Conservation (phyloP, 2,329 filamentous ascomycete genomes). For the Aspergillus calidoustus region DNA sequence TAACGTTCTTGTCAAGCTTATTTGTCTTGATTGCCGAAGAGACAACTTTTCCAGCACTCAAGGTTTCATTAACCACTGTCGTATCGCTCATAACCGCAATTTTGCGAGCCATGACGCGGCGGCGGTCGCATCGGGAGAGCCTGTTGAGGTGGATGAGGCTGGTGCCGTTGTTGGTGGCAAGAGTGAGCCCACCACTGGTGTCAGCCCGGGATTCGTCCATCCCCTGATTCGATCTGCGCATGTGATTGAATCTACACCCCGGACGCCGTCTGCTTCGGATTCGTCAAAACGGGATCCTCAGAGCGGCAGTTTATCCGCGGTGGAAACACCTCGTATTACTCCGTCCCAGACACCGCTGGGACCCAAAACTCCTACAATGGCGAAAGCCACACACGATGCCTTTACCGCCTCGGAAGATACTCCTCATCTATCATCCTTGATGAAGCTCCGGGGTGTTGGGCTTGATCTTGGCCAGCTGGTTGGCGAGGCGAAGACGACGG, state of each 20-base stretch:
- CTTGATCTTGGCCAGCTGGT: slow-evolving; percentile 64
- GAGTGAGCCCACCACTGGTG: slow-evolving; percentile 34
- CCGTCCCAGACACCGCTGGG: slow-evolving; percentile 3
- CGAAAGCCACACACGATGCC: slow-evolving; percentile 30
- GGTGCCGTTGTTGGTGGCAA: slow-evolving; percentile 51
- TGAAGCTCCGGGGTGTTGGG: slow-evolving; percentile 65
- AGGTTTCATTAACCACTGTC: slow-evolving; percentile 99
- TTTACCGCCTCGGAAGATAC: slow-evolving; percentile 63
- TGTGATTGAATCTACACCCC: slow-evolving; percentile 28
- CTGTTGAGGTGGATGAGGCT: slow-evolving; percentile 71
- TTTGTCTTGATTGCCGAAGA: slow-evolving; percentile 85
- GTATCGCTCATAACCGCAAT: slow-evolving; percentile 89
- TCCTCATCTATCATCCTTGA: slow-evolving; percentile 69
- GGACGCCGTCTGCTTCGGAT: slow-evolving; percentile 24
- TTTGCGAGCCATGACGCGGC: slow-evolving; percentile 97
- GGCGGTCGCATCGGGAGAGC: slow-evolving; percentile 82
- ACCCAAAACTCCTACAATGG: slow-evolving; percentile 24
- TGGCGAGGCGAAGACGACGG: slow-evolving; percentile 56
- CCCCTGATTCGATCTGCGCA: slow-evolving; percentile 64
- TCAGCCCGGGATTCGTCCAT: slow-evolving; percentile 60
- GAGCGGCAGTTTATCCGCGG: slow-evolving; percentile 23
- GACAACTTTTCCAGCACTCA: slow-evolving; percentile 96
- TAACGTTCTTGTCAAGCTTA: slow-evolving; percentile 83
- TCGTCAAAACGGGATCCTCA: slow-evolving; percentile 23
- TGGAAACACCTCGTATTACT: slow-evolving; percentile 31